Conservation (phyloP, 2,329 filamentous ascomycete species). For the Alternaria arbusti region DNA sequence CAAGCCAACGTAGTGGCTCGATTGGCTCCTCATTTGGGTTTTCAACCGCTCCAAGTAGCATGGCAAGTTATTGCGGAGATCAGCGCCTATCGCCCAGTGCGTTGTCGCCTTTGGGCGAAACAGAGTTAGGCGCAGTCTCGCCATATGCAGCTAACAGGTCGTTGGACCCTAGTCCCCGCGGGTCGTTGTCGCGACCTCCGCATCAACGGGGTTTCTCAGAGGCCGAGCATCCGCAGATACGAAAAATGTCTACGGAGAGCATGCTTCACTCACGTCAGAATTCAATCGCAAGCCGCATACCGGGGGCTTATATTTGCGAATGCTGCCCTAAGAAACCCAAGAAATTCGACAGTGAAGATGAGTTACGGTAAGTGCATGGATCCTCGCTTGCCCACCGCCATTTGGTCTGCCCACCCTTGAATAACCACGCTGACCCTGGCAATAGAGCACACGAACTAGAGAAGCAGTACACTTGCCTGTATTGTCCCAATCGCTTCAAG, state of each 20-base stretch:
- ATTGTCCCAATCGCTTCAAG: conserved; percentile 95
- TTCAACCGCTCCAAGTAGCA: conserved; percentile 66
- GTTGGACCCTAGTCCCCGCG: conserved; percentile 52
- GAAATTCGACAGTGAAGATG: conserved; percentile 85
- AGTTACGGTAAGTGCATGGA: conserved; percentile 72
- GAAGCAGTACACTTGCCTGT: conserved; percentile 94
- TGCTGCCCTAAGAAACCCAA: conserved; percentile 98
- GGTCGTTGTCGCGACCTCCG: conserved; percentile 47
- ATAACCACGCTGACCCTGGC: conserved; percentile 27
- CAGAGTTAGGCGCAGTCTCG: conserved; percentile 61
- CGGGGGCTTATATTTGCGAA: conserved; percentile 77
- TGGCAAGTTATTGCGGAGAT: conserved; percentile 68
- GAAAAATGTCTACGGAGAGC: conserved; percentile 58
- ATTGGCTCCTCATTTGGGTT: conserved; percentile 66
- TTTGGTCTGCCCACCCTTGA: conserved; percentile 17
- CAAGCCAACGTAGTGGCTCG: conserved; percentile 65
- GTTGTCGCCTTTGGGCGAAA: conserved; percentile 64
- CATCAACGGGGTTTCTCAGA: conserved; percentile 53
- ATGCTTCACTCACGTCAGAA: conserved; percentile 55
- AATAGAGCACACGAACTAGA: conserved; percentile 84
- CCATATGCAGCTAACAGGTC: conserved; percentile 59
- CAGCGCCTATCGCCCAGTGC: conserved; percentile 67
- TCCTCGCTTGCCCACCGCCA: conserved; percentile 31
- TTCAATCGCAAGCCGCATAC: conserved; percentile 58
- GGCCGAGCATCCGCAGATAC: conserved; percentile 46